Evolutionary conservation across 805 yeast genomes (phyloP), one percentile per base, ranked within the genome.

Genomic region (Sugiyamaella americana): DNA sequence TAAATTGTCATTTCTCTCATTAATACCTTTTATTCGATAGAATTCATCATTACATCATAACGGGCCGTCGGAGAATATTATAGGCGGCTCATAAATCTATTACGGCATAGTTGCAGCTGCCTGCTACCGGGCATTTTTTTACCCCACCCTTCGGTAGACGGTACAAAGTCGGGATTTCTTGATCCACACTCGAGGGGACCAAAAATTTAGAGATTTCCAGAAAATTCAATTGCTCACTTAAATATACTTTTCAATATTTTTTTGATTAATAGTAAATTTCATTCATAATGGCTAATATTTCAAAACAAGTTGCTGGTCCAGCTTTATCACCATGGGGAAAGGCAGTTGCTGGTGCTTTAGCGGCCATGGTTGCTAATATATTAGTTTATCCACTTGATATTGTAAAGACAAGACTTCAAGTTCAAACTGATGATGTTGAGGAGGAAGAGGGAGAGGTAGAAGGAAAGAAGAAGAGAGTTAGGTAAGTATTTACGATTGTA

Each of bases 341-440:
- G 58, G 95, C 95, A 0, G 73, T 84, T 13, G 79, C 85, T 42
- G 95, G 95, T 0, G 87, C 95, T 0, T 70, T 82, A 41, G 93
- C 94, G 5, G 85, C 94, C 1, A 82, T 81, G 19, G 62, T 84
- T 42, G 95, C 95, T 36, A 87, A 84, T 65, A 68, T 86, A 5
- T 70, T 79, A 37, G 89, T 87, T 1, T 87, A 87, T 58, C 95
- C 95, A 0, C 65, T 87, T 39, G 95, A 87, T 60, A 68, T 87
- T 16, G 75, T 84, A 51, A 85, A 85, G 60, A 84, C 93, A 0
- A 70, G 81, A 49, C 76, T 85, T 39, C 95, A 85, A 59, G 81
- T 88, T 2, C 93, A 85, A 62, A 52, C 65, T 22, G 60, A 61
- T 39, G 49, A 42, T 13, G 20, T 46, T 39, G 55, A 47, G 23